These are phyloP conservation scores for Chaetomiaceae sp. DNA, from an alignment of 2,329 filamentous ascomycete species.

Conservation along the genomic window DNA sequence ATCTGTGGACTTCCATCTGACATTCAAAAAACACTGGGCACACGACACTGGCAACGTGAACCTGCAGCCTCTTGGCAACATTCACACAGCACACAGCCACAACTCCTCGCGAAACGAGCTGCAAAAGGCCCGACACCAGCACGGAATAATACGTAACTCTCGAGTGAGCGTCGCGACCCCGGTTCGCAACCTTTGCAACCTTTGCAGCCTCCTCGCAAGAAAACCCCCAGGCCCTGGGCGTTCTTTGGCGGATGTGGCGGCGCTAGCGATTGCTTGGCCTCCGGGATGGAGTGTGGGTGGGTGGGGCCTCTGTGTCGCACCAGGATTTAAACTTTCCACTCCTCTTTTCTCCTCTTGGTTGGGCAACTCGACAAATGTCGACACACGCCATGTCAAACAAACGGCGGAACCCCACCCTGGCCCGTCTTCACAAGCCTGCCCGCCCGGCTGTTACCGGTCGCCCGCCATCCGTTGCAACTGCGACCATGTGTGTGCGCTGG, in stretches of 20 bases:
- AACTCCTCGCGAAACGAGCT: background rate
- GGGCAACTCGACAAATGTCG: background rate
- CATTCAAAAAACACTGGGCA: too few species aligned
- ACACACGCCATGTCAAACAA: constrained; percentile 1
- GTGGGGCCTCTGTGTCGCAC: constrained; percentile 14
- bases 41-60: too few species aligned
- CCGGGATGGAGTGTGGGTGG: constrained; percentile 6
- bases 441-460: constrained; percentile 26
- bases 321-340: constrained; percentile 24
- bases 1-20: too few species aligned
- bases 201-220: background rate
- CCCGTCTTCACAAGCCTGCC: constrained; percentile 4
- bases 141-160: background rate
- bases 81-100: background rate
- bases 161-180: background rate
- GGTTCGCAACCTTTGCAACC: too few species aligned
- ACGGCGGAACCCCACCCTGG: constrained; percentile 6
- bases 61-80: too few species aligned
- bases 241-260: constrained; percentile 5
- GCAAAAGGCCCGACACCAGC: background rate
- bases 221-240: background rate
- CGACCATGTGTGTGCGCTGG: constrained; percentile 16
- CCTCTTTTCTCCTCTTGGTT: constrained; percentile 15
- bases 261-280: constrained; percentile 13
- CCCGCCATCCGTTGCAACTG: constrained; percentile 26